Conservation (phyloP, 139 green algal species). For the Desmodesmus armatus region DNA sequence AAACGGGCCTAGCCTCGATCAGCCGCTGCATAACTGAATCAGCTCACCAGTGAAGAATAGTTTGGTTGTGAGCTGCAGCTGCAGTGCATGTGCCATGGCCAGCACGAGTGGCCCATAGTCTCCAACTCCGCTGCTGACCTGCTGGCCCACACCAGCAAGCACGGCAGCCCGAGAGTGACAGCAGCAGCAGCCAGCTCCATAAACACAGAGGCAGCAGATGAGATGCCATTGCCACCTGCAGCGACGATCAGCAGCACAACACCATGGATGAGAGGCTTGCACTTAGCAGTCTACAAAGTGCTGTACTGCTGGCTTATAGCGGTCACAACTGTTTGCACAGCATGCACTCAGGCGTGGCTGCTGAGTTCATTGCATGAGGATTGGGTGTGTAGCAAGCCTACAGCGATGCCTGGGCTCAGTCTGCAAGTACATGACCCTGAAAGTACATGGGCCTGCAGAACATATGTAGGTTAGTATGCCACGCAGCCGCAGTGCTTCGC, state of each 20-base stretch:
- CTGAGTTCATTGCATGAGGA: background rate
- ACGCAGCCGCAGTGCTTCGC: too few relatives aligned
- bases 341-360: background rate
- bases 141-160: background rate
- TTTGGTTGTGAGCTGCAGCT: background rate
- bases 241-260: background rate
- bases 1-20: too few relatives aligned
- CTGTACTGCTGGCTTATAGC: background rate
- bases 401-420: too few relatives aligned
- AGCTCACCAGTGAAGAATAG: constrained; percentile 17
- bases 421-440: too few relatives aligned
- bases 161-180: background rate
- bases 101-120: background rate
- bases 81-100: background rate
- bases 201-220: background rate
- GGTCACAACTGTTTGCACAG: background rate
- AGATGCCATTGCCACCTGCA: constrained; percentile 27
- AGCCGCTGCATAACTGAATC: too few relatives aligned
- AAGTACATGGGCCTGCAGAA: too few relatives aligned
- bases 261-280: too few relatives aligned
- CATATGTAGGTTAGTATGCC: too few relatives aligned
- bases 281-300: background rate
- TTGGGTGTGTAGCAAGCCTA: too few relatives aligned
- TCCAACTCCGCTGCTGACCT: constrained; percentile 4
- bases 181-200: background rate